These are phyloP conservation scores for Pestalotiopsis sp. DNA, from an alignment of 2,329 filamentous ascomycete genomes.

Conservation along the genomic window DNA sequence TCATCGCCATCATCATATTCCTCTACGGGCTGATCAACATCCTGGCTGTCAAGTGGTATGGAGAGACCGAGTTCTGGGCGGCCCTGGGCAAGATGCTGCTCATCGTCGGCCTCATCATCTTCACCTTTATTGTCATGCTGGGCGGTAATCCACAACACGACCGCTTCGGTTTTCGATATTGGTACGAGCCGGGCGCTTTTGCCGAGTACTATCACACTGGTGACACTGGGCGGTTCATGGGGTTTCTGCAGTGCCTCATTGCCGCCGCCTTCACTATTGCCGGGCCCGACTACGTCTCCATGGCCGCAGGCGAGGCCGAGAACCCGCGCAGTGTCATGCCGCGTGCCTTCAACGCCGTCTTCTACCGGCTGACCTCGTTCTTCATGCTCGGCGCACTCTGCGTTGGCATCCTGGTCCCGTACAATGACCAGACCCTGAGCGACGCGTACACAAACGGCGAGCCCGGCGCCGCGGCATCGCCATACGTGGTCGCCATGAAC, in stretches of 20 bases:
- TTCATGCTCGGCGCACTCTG: conserved; percentile 75
- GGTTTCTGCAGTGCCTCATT: conserved; percentile 76
- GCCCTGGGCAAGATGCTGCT: conserved; percentile 73
- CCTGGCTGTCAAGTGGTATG: conserved; percentile 73
- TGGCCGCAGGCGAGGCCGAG: conserved; percentile 69
- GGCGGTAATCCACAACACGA: conserved; percentile 77
- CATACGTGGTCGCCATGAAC: conserved; percentile 70
- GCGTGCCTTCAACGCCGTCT: conserved; percentile 75
- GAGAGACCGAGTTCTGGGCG: conserved; percentile 76
- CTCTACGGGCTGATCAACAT: conserved; percentile 64
- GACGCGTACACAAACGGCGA: conserved; percentile 59
- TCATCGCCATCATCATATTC: conserved; percentile 62
- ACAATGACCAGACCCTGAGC: conserved; percentile 64
- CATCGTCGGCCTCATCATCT: conserved; percentile 70
- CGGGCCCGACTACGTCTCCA: conserved; percentile 61
- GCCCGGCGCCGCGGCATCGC: conserved; percentile 69
- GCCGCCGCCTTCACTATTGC: conserved; percentile 68
- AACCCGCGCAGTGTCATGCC: conserved; percentile 72
- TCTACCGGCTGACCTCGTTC: conserved; percentile 75
- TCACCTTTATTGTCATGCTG: conserved; percentile 82
- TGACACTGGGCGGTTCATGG: conserved; percentile 70
- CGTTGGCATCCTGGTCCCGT: conserved; percentile 72
- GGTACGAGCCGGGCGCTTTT: conserved; percentile 71
- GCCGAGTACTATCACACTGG: conserved; percentile 65
- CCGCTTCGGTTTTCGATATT: conserved; percentile 69